phyloP scores from a whole-genome alignment of 2,329 filamentous ascomycete genomes.

The Drechslerella stenobrocha region DNA sequence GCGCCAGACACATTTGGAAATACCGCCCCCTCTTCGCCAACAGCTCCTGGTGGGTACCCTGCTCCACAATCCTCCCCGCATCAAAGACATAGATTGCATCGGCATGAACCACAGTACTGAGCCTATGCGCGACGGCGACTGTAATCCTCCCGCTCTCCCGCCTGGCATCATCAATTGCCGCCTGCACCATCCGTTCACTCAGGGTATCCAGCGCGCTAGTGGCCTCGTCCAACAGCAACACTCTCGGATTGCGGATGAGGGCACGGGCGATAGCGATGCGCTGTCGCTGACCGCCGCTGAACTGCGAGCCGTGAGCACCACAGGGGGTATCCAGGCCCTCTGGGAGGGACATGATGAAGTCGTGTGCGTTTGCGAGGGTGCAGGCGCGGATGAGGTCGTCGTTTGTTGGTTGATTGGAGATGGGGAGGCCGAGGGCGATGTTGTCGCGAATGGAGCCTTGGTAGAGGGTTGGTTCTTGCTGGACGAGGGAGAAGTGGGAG shows the following conservation, averaged over 20 bases:
- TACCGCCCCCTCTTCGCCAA: slow-evolving; percentile 53
- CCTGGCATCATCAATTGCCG: slow-evolving; percentile 51
- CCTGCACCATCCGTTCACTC: slow-evolving; percentile 60
- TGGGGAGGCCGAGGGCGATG: slow-evolving; percentile 56
- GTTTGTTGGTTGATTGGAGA: slow-evolving; percentile 61
- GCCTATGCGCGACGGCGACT: slow-evolving; percentile 57
- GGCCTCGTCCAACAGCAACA: slow-evolving; percentile 73
- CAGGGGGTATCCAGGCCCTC: slow-evolving; percentile 70
- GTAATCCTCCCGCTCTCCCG: slow-evolving; percentile 59
- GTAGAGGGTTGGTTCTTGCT: slow-evolving; percentile 59
- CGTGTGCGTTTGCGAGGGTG: slow-evolving; percentile 68
- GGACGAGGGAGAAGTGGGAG: slow-evolving; percentile 57
- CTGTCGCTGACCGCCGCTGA: slow-evolving; percentile 74
- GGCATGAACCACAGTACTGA: slow-evolving; percentile 56
- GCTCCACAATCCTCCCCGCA: slow-evolving; percentile 56
- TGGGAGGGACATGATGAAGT: slow-evolving; percentile 70
- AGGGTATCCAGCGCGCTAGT: slow-evolving; percentile 66
- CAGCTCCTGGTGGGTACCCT: slow-evolving; percentile 57
- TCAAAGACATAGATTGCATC: slow-evolving; percentile 57
- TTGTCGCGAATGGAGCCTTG: slow-evolving; percentile 56
- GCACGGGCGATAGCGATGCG: slow-evolving; percentile 71
- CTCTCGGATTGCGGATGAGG: slow-evolving; percentile 66
- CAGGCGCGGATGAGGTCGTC: slow-evolving; percentile 62
- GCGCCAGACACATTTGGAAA: slow-evolving; percentile 51
- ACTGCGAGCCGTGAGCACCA: slow-evolving; percentile 67